Base-by-base conservation (phyloP, 148 eudicot genomes). In the Camellia sinensis region DNA sequence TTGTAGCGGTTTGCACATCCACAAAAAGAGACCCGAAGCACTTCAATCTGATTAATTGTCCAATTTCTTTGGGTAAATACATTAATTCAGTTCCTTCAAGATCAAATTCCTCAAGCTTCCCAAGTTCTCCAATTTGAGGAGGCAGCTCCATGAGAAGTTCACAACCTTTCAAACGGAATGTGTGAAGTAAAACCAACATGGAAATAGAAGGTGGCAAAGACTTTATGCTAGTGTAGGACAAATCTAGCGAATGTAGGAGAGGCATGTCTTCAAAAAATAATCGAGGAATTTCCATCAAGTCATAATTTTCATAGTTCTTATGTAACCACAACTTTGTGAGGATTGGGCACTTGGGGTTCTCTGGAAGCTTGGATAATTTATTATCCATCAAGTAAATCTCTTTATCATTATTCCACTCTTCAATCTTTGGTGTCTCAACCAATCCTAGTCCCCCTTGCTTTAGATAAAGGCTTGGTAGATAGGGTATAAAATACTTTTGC, bases 121-220 rank as follows among this genome's bases (percentile, higher is more conserved):
- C 15, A n/a, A 75, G 68, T 15, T 22, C 78, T 60, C 78, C 68
- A 75, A 75, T 43, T 75, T 67, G 45, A 40, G 70, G n/a, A 5
- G 46, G 70, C 5, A 67, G 8, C 37, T 67, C 46, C 45, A 67
- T 67, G 10, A 67, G 18, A 13, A 14, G 70, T 4, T 67, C 70
- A 67, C 70, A 67, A 7, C 46, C 13, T 67, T 45, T 67, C 46
- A 67, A 40, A 11, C 0, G 1, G 18, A 67, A 40, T 40, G 37
- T 37, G 37, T 37, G 45, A 18, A 67, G 70, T 40, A 45, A 44
- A 29, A 14, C 3, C 40, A 67, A 67, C 37, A 17, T 40, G 5
- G 80, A 78, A n/a, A 78, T 78, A 18, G 80, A 78, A 43, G 18
- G 13, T 6, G 80, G 80, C 74, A 78, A 78, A 57, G 54, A 57